Conservation (phyloP, 306 rosid species). For the Dryas alaskensis region DNA sequence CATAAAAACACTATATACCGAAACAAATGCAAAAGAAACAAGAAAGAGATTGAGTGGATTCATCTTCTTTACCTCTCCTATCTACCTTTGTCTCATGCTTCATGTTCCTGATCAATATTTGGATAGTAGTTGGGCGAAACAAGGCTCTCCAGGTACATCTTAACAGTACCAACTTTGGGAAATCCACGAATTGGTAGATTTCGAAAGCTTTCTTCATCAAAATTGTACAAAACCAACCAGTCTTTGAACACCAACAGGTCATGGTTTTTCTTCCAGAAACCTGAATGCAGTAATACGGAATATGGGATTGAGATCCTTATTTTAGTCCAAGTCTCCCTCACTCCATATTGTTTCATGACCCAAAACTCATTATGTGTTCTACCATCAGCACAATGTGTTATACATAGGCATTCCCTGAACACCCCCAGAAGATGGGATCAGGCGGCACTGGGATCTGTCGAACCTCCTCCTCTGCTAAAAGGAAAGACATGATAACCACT, state of each 20-base stretch:
- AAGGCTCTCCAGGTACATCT: not conserved
- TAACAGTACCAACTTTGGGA: no score
- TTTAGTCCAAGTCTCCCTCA: constrained; percentile 1
- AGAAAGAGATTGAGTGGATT: no score
- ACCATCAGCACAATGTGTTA: no score
- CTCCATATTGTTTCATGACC: not conserved
- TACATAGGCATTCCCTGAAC: not conserved
- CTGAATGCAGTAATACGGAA: no score
- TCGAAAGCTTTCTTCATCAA: not conserved
- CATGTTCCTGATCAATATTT: no score
- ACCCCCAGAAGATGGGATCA: not conserved
- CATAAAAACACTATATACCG: no score
- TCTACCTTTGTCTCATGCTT: no score
- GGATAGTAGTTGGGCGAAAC: not conserved
- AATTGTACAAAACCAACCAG: not conserved
- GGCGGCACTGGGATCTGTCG: not conserved
- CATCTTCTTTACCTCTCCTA: no score
- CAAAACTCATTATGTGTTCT: not conserved
- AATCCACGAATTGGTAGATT: not conserved
- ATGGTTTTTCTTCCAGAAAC: not conserved
- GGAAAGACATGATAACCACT: not conserved
- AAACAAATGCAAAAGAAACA: no score
- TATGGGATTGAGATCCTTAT: not conserved
- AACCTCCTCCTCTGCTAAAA: not conserved
- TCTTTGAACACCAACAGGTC: not conserved